Conservation (phyloP, 495 filamentous ascomycete genomes). For the Lasiosphaeria hispida region DNA sequence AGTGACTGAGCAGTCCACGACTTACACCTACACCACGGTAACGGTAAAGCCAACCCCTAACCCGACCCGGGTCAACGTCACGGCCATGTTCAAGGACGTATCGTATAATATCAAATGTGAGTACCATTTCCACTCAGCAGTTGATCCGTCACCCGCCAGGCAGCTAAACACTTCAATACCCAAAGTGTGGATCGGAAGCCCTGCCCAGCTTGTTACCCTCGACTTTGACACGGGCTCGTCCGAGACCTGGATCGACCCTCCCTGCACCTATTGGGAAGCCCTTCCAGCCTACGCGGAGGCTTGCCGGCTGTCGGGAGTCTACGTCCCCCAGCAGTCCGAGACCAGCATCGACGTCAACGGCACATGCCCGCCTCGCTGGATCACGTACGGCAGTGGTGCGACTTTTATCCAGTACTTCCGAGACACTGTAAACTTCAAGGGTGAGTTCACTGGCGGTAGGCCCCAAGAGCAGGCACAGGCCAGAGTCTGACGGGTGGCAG, state of each 20-base stretch:
- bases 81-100: slow-evolving; percentile 17
- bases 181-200: slow-evolving; percentile 61
- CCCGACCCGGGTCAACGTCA: slow-evolving; percentile 9
- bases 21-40: background rate
- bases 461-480: background rate
- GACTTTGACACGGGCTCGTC: slow-evolving; percentile 76
- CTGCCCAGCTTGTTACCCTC: slow-evolving; percentile 52
- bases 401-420: slow-evolving; percentile 15
- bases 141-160: background rate
- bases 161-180: background rate
- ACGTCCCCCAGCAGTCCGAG: slow-evolving; percentile 38
- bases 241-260: slow-evolving; percentile 68
- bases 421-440: slow-evolving; percentile 18
- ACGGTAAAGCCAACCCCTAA: background rate
- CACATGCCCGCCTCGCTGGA: slow-evolving; percentile 54
- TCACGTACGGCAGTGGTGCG: slow-evolving; percentile 23
- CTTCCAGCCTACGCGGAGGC: slow-evolving; percentile 12
- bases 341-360: slow-evolving; percentile 65
- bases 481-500: background rate
- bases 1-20: background rate
- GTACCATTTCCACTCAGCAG: background rate
- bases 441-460: slow-evolving; percentile 6
- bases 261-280: slow-evolving; percentile 21
- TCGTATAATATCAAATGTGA: slow-evolving; percentile 21
- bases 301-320: slow-evolving; percentile 19